phyloP scores from a whole-genome alignment of 2,329 filamentous ascomycete species.

The Stagonosporopsis cucurbitacearum region DNA sequence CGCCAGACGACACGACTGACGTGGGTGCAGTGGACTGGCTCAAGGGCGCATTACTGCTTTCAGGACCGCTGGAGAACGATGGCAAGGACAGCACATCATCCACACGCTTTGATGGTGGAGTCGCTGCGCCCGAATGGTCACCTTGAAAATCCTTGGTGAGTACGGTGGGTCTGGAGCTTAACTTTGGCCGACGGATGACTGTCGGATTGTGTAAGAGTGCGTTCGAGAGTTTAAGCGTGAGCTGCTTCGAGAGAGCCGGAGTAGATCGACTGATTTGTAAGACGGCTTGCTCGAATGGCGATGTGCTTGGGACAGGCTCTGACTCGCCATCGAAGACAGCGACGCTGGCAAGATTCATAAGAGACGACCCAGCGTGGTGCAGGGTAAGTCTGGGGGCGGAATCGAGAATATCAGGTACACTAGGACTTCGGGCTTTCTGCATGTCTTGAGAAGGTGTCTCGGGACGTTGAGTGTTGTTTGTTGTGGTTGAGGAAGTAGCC shows the following conservation, averaged over 20 bases:
- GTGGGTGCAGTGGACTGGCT: constrained; percentile 47
- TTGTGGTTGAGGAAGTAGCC: constrained; percentile 18
- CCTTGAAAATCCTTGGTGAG: constrained; percentile 16
- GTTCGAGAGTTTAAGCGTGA: constrained; percentile 36
- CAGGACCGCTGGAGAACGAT: constrained; percentile 36
- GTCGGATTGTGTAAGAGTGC: constrained; percentile 40
- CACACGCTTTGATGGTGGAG: background rate
- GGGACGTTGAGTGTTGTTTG: constrained; percentile 22
- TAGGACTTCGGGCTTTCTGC: constrained; percentile 21
- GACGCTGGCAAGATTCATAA: constrained; percentile 36
- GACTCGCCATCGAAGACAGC: constrained; percentile 45
- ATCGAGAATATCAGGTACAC: constrained; percentile 21
- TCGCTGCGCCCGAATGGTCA: constrained; percentile 4
- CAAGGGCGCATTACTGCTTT: constrained; percentile 36
- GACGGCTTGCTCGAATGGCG: constrained; percentile 15
- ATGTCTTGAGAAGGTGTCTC: constrained; percentile 4
- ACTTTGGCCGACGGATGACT: constrained; percentile 41
- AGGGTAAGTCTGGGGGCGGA: constrained; percentile 19
- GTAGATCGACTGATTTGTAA: constrained; percentile 39
- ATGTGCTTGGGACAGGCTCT: constrained; percentile 31
- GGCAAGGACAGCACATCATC: constrained; percentile 30
- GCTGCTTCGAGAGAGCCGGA: constrained; percentile 37
- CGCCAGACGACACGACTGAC: constrained; percentile 43
- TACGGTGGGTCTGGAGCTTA: constrained; percentile 38
- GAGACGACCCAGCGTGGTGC: constrained; percentile 25